phyloP scores from a whole-genome alignment of 345 rosid genomes.

The Citrus medica region DNA sequence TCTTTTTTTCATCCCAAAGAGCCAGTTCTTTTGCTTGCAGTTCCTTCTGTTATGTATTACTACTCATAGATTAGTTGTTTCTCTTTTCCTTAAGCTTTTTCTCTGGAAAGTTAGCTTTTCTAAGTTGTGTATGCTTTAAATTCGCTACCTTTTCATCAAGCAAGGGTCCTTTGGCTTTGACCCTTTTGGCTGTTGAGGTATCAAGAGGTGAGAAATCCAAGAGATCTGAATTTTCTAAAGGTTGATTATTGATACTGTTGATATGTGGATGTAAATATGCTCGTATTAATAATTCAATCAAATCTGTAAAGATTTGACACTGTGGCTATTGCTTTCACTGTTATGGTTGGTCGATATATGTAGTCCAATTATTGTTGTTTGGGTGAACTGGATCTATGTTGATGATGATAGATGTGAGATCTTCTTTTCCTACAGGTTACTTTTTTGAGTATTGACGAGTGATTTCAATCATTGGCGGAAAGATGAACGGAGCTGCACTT shows the following conservation, averaged over 20 bases:
- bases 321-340: neutral
- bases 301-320: neutral
- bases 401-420: neutral
- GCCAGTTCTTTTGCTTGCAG: neutral
- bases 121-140: neutral
- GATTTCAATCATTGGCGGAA: constrained; percentile 21
- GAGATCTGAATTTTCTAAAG: constrained; percentile 14
- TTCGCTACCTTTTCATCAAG: neutral
- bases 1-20: neutral
- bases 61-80: neutral
- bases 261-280: neutral
- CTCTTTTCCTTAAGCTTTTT: neutral
- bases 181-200: neutral
- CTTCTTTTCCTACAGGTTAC: constrained; percentile 25
- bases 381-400: constrained; percentile 11
- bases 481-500: constrained; percentile 76
- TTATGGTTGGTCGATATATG: neutral
- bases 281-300: neutral
- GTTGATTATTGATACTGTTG: constrained; percentile 4
- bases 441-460: constrained; percentile 1
- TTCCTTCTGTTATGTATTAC: neutral
- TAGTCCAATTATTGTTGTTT: neutral
- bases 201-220: constrained; percentile 15
- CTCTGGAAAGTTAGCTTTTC: neutral
- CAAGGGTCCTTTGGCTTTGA: neutral